Base-by-base conservation (phyloP, 306 rosid genomes). In the Mimosa pudica region DNA sequence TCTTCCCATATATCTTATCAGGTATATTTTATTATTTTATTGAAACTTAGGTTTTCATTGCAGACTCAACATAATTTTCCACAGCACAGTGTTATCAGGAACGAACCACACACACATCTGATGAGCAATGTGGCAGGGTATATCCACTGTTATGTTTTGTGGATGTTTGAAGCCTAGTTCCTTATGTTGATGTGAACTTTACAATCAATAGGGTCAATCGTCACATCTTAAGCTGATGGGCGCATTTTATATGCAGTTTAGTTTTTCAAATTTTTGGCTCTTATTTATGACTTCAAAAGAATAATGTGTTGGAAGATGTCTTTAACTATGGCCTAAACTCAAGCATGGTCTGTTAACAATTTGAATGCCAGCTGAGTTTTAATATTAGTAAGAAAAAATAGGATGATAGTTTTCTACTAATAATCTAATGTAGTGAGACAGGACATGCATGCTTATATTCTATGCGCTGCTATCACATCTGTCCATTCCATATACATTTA, bases 21-120 rank as follows among this genome's bases (percentile, higher is more conserved):
- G 30, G 30, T 24, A 24, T 24, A 24, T 24, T 24, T 24, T 24
- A 24, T 24, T 24, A 24, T 24, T 64, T 52, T 48, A 66, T 54
- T 76, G 66, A 38, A 67, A 46, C 48, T 66, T 55, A 42, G 69
- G 60, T 46, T 73, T 51, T 16, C 63, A 10, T 63, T 74, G 83
- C 87, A 88, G 97, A 83, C 77, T 79, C 93, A 81, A 77, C 92
- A 76, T 62, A 80, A 86, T 55, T 69, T 81, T 30, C 74, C 85
- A 64, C 81, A 24, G 70, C 79, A 84, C 77, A 79, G 73, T 82
- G 82, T 44, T 72, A 65, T 76, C 55, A 60, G 77, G 74, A 86
- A 83, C 71, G 88, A 77, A 14, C 87, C 78, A 69, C 72, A 44
- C 73, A 73, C 78, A 80, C 88, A 83, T 57, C 62, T 85, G 76